phyloP scores from a whole-genome alignment of 345 rosid species.

The Hirschfeldia incana region DNA sequence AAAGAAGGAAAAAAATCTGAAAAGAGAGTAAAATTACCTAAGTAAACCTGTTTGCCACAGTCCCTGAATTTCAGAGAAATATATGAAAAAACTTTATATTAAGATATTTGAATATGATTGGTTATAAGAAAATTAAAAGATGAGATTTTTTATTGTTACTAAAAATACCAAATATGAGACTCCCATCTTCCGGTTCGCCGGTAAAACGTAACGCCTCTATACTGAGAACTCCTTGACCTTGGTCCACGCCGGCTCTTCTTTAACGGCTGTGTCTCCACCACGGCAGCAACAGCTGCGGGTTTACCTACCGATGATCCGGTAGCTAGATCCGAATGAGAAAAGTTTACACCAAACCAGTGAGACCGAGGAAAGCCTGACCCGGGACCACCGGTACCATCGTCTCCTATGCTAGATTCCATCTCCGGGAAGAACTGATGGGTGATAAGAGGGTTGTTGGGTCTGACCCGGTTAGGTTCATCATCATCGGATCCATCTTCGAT shows the following conservation, averaged over 20 bases:
- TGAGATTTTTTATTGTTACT: neutral
- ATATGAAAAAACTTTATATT: neutral
- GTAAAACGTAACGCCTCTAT: constrained; percentile 94
- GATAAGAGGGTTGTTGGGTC: constrained; percentile 49
- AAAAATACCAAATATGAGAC: constrained; percentile 85
- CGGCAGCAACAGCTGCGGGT: constrained; percentile 35
- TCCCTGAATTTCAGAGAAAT: constrained; percentile 64
- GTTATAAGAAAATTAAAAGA: neutral
- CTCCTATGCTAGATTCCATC: constrained; percentile 32
- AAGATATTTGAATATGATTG: neutral
- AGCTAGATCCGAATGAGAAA: constrained; percentile 61
- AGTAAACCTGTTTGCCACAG: constrained; percentile 97
- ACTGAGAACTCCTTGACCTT: constrained; percentile 92
- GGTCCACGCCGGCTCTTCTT: constrained; percentile 97
- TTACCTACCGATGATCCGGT: constrained; percentile 32
- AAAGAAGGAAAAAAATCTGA: neutral
- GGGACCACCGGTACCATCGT: constrained; percentile 8
- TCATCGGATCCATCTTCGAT: constrained; percentile 82
- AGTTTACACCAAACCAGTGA: constrained; percentile 73
- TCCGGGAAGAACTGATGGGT: constrained; percentile 89
- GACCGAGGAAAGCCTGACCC: constrained; percentile 71
- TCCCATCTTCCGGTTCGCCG: constrained; percentile 99
- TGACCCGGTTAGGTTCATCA: constrained; percentile 48
- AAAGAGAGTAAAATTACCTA: constrained; percentile 52
- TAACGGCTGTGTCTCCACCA: constrained; percentile 60